These are phyloP conservation scores for Hymenoscyphus fraxineus DNA, from an alignment of 2,329 filamentous ascomycete genomes.

Conservation along the genomic window DNA sequence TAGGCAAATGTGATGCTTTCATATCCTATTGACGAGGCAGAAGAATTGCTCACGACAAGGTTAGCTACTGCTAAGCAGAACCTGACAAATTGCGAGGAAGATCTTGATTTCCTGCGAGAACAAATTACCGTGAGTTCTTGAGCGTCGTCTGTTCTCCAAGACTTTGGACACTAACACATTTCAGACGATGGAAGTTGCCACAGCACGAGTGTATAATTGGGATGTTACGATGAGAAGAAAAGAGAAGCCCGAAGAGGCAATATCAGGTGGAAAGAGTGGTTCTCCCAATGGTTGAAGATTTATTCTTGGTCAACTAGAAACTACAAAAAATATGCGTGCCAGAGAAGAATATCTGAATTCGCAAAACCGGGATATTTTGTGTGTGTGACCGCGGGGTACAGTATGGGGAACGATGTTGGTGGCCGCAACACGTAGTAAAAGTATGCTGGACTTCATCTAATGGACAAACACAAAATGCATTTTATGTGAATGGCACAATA, in stretches of 20 bases:
- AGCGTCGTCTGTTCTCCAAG: neutral
- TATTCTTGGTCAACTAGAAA: slow-evolving; percentile 10
- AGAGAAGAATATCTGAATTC: neutral
- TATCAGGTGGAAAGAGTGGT: slow-evolving; percentile 34
- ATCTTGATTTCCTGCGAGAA: slow-evolving; percentile 90
- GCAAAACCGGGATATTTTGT: neutral
- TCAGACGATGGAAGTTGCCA: slow-evolving; percentile 79
- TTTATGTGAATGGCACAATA: neutral
- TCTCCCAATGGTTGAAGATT: slow-evolving; percentile 32
- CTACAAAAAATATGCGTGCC: neutral
- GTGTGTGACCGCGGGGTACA: neutral
- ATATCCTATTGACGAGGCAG: slow-evolving; percentile 86
- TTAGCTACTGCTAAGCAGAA: slow-evolving; percentile 74
- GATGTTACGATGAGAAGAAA: slow-evolving; percentile 94
- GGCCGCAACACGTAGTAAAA: neutral
- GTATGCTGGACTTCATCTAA: neutral
- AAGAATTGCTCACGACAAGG: slow-evolving; percentile 73
- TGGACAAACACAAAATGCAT: neutral
- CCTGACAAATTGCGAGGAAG: slow-evolving; percentile 87
- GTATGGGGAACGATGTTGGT: neutral
- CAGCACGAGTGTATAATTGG: slow-evolving; percentile 98
- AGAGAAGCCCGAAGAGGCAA: slow-evolving; percentile 64
- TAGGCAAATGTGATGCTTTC: slow-evolving; percentile 96
- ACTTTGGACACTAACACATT: slow-evolving; percentile 12
- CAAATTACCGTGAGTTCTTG: slow-evolving; percentile 77